Percentiles rank a stretch among this genome's conserved stretches.
Conservation (phyloP, 495 filamentous ascomycete species). For the Penicillium silybi region DNA sequence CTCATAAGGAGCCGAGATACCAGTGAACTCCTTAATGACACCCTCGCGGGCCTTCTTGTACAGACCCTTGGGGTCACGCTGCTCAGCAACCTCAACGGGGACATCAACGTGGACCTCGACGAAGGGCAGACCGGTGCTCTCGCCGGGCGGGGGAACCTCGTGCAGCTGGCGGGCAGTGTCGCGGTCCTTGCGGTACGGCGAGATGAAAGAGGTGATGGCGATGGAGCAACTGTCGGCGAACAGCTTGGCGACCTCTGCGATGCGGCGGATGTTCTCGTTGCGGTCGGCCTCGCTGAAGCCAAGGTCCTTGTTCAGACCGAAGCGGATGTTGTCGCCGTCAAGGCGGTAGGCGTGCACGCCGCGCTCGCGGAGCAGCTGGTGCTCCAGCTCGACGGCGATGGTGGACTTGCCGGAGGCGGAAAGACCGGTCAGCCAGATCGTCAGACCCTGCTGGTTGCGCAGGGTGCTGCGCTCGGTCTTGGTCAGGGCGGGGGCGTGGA, state of each 20-base stretch:
- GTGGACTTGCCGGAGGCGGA: slow-evolving; percentile 96
- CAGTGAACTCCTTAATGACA: slow-evolving; percentile 95
- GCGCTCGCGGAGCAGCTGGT: slow-evolving; percentile 74
- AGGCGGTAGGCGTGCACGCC: slow-evolving; percentile 83
- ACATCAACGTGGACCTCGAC: slow-evolving; percentile 92
- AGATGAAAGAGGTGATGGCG: slow-evolving; percentile 95
- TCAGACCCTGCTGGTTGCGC: slow-evolving; percentile 84
- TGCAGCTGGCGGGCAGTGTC: slow-evolving; percentile 78
- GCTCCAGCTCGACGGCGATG: slow-evolving; percentile 91
- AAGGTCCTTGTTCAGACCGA: slow-evolving; percentile 95
- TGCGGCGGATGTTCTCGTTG: slow-evolving; percentile 94
- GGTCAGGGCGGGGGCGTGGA: slow-evolving; percentile 86
- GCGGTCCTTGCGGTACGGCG: slow-evolving; percentile 83
- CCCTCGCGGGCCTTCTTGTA: slow-evolving; percentile 95
- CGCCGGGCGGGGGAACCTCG: slow-evolving; percentile 45
- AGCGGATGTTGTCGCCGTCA: slow-evolving; percentile 97
- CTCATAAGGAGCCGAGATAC: slow-evolving; percentile 90
- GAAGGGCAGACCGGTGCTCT: slow-evolving; percentile 67
- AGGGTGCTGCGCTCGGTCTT: slow-evolving; percentile 74
- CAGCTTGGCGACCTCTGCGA: slow-evolving; percentile 93
- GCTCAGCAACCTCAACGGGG: slow-evolving; percentile 83
- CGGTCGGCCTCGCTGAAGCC: slow-evolving; percentile 91
- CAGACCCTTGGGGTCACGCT: slow-evolving; percentile 91
- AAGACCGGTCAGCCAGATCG: slow-evolving; percentile 96
- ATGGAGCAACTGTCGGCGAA: slow-evolving; percentile 88